These are phyloP conservation scores for Fonsecaea monophora DNA, from an alignment of 2,329 filamentous ascomycete species.

Conservation along the genomic window DNA sequence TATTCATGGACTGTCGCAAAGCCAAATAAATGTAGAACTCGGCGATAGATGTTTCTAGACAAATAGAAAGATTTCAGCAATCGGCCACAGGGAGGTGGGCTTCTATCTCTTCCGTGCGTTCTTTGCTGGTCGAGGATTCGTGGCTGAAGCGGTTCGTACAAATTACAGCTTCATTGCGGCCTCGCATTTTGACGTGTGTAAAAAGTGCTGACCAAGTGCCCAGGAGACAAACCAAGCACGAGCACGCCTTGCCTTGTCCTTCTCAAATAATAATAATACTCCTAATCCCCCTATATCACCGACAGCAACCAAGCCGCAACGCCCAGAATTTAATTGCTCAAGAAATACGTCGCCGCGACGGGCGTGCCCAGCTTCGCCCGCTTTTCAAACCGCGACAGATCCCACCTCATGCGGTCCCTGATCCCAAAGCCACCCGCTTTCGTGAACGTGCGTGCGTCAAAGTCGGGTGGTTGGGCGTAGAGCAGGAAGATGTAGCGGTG, in stretches of 20 bases:
- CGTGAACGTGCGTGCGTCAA: slow-evolving; percentile 40
- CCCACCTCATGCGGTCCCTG: slow-evolving; percentile 22
- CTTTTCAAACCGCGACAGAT: slow-evolving; percentile 16
- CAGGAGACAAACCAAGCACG: neutral
- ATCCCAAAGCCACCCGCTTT: slow-evolving; percentile 9
- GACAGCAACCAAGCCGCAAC: neutral
- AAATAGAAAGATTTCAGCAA: slow-evolving; percentile 1
- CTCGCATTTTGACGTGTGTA: neutral
- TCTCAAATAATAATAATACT: no score
- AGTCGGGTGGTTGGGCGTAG: slow-evolving; percentile 55
- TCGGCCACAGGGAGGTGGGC: neutral
- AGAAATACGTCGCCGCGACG: slow-evolving; percentile 25
- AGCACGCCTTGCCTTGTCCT: no score
- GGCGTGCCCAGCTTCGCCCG: slow-evolving; percentile 15
- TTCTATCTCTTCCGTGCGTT: neutral
- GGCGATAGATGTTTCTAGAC: neutral
- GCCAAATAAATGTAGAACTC: neutral
- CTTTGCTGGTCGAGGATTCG: neutral
- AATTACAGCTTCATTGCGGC: neutral
- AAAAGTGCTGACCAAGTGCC: neutral
- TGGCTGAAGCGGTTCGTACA: neutral
- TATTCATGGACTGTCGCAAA: neutral
- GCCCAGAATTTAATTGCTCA: slow-evolving; percentile 9
- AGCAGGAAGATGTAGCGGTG: slow-evolving; percentile 60
- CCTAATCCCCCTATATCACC: neutral